These are phyloP conservation scores for Chaetomiaceae sp. DNA, from an alignment of 2,329 filamentous ascomycete species.

Conservation along the genomic window DNA sequence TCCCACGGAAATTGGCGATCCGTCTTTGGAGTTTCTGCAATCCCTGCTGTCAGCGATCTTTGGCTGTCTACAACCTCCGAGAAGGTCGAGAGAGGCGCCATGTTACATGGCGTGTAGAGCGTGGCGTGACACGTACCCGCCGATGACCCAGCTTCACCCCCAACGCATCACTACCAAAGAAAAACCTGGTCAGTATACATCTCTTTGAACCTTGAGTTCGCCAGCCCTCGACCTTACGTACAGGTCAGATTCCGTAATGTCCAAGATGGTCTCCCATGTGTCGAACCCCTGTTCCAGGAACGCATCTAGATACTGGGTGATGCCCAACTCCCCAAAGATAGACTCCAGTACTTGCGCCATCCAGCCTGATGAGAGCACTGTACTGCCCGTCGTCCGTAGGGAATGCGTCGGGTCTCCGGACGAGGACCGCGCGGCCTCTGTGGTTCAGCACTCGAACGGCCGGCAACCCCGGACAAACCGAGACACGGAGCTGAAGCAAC, in stretches of 20 bases:
- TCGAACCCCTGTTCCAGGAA: constrained; percentile 80
- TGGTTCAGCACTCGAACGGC: neutral
- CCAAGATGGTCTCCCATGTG: constrained; percentile 76
- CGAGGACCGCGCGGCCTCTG: neutral
- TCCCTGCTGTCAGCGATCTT: constrained; percentile 11
- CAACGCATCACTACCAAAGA: constrained; percentile 56
- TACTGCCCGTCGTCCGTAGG: neutral
- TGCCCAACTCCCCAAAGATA: constrained; percentile 69
- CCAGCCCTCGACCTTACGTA: constrained; percentile 37
- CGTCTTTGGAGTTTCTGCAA: constrained; percentile 73
- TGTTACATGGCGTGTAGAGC: neutral
- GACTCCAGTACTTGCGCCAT: constrained; percentile 62
- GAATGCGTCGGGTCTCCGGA: neutral
- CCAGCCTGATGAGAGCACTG: constrained; percentile 16
- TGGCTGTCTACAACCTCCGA: neutral
- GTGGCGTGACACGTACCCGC: constrained; percentile 51
- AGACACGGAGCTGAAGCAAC: neutral
- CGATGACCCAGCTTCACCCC: constrained; percentile 77
- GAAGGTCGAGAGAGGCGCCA: neutral
- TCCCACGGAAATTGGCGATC: constrained; percentile 68
- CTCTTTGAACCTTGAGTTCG: neutral
- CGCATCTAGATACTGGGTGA: constrained; percentile 69
- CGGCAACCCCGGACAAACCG: neutral
- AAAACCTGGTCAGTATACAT: constrained; percentile 13
- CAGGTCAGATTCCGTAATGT: constrained; percentile 82